Evolutionary conservation across 1,139 yeast species (phyloP), one percentile per base, ranked within the genome.

Genomic region (Candida albicans): DNA sequence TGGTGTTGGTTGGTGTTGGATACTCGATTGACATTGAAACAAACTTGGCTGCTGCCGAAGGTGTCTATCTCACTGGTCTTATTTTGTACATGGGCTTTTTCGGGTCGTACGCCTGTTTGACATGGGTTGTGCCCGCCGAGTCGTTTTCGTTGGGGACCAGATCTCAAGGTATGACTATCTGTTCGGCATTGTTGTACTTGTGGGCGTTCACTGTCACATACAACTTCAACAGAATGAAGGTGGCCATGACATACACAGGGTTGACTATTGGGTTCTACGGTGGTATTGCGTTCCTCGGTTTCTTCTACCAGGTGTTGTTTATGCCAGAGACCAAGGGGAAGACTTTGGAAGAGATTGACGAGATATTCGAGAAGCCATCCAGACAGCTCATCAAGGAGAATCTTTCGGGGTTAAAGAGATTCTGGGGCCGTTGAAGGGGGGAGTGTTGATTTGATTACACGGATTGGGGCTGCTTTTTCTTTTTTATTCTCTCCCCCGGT

Each of bases 191-290:
- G 52, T 62, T 82, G 42, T 79, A 80, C 60, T 67, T 82, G 58
- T 82, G 87, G 84, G 68, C 81, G 7, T 81, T 82, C 64, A 79
- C 78, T 50, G 82, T 81, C 61, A 65, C 87, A 54, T 66, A 72
- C 69, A 64, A 82, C 73, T 65, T 82, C 67, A 70, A 71, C 52
- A 58, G 65, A 52, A 74, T 82, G 87, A 65, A 79, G 63, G 51
- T 67, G 49, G 83, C 80, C 27, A 65, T 82, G 75, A 77, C 84
- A 1, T 77, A 77, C 57, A 71, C 84, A n/a, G 82, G 86, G 36
- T 73, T 81, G 50, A 73, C 81, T 6, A 62, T 80, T 41, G 85
- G 86, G 1, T 81, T 81, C 69, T 81, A 78, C 54, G 86, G 85
- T 48, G 87, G 83, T 39, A 75, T 79, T 49, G 84, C 82, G 41